Conservation (phyloP, 2,329 filamentous ascomycete species). For the Epichloe coenophiala region DNA sequence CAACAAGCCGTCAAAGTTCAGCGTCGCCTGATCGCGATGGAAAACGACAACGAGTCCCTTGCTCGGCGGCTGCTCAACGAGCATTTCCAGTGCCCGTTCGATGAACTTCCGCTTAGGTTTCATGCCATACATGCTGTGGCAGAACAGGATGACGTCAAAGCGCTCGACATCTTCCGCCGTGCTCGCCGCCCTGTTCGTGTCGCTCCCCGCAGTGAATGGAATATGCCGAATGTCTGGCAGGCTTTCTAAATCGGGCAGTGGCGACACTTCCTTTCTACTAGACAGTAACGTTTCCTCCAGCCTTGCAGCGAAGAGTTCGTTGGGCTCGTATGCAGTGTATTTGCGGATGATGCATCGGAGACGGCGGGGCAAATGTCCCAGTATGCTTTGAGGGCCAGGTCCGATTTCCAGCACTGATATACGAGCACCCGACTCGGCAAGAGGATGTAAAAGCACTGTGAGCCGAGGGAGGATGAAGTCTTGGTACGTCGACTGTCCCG, state of each 20-base stretch:
- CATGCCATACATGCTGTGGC: slow-evolving; percentile 52
- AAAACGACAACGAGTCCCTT: slow-evolving; percentile 38
- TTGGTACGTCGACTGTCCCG: slow-evolving; percentile 14
- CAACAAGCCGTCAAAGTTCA: slow-evolving; percentile 34
- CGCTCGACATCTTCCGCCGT: slow-evolving; percentile 15
- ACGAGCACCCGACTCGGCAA: slow-evolving; percentile 24
- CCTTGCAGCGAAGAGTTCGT: not conserved
- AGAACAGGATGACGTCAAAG: slow-evolving; percentile 46
- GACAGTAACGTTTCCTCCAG: not conserved
- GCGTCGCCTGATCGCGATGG: slow-evolving; percentile 30
- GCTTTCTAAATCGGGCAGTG: not conserved
- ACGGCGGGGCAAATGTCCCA: slow-evolving; percentile 31
- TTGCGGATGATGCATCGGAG: slow-evolving; percentile 21
- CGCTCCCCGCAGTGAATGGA: not conserved
- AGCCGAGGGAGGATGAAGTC: not conserved
- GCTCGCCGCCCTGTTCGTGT: not conserved
- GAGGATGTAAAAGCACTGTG: slow-evolving; percentile 8
- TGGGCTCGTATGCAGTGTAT: not conserved
- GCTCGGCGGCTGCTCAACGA: slow-evolving; percentile 22
- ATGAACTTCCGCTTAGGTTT: slow-evolving; percentile 32
- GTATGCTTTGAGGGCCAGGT: slow-evolving; percentile 40
- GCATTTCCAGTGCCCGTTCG: slow-evolving; percentile 31
- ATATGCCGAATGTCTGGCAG: not conserved
- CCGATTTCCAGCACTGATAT: slow-evolving; percentile 47
- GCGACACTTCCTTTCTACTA: not conserved